Percentiles rank a stretch among this genome's conserved stretches.
These are phyloP conservation scores for Boletus huronensis DNA, from an alignment of 768 basidiomycete species.

Conservation along the genomic window DNA sequence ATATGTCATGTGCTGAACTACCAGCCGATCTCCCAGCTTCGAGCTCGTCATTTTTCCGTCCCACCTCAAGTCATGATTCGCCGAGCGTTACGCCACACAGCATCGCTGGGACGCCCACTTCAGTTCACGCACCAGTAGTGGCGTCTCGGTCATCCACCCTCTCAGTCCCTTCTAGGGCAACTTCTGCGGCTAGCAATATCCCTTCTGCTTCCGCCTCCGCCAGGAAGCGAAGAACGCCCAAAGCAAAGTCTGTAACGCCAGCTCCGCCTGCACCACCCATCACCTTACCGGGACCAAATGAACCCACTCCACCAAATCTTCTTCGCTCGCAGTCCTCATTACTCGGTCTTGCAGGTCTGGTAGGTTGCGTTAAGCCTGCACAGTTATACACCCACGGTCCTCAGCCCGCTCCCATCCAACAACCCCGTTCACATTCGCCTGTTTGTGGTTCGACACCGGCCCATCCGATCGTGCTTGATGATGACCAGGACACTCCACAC, in stretches of 20 bases:
- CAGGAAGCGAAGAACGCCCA: conserved; percentile 35
- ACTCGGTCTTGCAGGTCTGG: conserved; percentile 68
- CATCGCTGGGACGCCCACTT: conserved; percentile 4
- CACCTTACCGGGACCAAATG: conserved; percentile 56
- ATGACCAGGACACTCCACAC: conserved; percentile 39
- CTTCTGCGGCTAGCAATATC: conserved; percentile 5
- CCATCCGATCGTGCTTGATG: conserved; percentile 73
- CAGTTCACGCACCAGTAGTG: background rate
- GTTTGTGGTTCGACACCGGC: conserved; percentile 49
- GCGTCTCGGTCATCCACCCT: conserved; percentile 13
- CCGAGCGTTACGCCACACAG: conserved; percentile 37
- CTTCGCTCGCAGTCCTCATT: conserved; percentile 71
- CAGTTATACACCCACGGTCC: conserved; percentile 12
- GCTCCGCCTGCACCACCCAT: conserved; percentile 55
- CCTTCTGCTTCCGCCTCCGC: conserved; percentile 4
- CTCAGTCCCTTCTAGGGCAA: conserved; percentile 7
- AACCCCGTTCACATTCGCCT: conserved; percentile 36
- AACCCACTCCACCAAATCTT: conserved; percentile 62
- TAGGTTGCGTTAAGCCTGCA: conserved; percentile 61
- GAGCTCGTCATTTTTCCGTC: conserved; percentile 36
- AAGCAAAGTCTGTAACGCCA: conserved; percentile 40
- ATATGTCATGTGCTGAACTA: conserved; percentile 77
- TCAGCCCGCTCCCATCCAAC: conserved; percentile 21
- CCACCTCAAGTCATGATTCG: conserved; percentile 23
- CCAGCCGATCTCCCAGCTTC: conserved; percentile 76